These are phyloP conservation scores for Wickerhamomyces alni DNA, from an alignment of 805 yeast genomes.

Conservation along the genomic window DNA sequence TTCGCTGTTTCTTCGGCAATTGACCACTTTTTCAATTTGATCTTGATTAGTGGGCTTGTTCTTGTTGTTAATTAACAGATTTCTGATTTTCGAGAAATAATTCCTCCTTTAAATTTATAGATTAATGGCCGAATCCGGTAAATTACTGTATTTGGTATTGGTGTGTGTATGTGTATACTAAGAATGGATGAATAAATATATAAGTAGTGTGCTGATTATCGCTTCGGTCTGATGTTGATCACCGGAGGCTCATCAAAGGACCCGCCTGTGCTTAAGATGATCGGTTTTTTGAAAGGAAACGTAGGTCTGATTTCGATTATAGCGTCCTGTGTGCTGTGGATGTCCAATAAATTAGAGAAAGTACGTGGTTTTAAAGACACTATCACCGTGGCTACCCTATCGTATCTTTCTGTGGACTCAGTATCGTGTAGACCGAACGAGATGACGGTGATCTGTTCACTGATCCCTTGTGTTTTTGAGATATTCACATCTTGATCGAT, in stretches of 20 bases:
- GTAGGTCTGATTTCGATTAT: constrained; percentile 14
- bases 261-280: constrained; percentile 10
- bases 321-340: constrained; percentile 3
- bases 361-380: constrained; percentile 12
- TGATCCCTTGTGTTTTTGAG: constrained; percentile 5
- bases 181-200: background rate
- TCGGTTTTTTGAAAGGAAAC: constrained; percentile 2
- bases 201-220: background rate
- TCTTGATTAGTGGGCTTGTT: background rate
- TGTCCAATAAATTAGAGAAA: constrained; percentile 4
- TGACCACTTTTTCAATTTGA: background rate
- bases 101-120: too few relatives aligned
- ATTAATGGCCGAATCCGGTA: background rate
- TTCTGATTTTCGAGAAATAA: background rate
- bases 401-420: constrained; percentile 2
- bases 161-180: background rate
- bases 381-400: constrained; percentile 12
- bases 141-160: background rate
- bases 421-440: constrained; percentile 15
- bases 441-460: constrained; percentile 12
- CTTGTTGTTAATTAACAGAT: background rate
- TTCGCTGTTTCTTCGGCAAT: background rate
- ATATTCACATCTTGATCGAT: constrained; percentile 17
- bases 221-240: constrained; percentile 16
- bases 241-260: constrained; percentile 8